phyloP scores from a whole-genome alignment of 2,329 filamentous ascomycete genomes.

The Akanthomyces dipterigenus region DNA sequence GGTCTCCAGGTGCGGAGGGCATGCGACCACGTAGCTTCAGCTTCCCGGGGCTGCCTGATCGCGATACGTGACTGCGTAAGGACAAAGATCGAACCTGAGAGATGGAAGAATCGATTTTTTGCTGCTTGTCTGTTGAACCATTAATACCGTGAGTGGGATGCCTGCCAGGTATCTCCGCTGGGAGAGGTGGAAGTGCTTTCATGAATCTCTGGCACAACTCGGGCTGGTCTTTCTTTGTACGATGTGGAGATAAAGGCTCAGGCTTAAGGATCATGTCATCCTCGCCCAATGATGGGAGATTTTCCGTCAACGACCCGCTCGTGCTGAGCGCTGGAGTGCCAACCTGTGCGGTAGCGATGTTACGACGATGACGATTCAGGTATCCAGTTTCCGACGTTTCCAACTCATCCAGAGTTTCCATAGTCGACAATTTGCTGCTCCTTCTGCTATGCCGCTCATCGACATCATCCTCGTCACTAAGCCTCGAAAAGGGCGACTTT shows the following conservation, averaged over 20 bases:
- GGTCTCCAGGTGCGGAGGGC: slow-evolving; percentile 14
- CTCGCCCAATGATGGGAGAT: slow-evolving; percentile 8
- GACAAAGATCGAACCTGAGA: slow-evolving; percentile 13
- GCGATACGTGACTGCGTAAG: slow-evolving; percentile 3
- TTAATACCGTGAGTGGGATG: not conserved
- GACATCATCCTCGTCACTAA: slow-evolving; percentile 14
- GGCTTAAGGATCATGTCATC: slow-evolving; percentile 35
- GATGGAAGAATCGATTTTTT: not conserved
- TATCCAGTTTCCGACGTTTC: slow-evolving; percentile 1
- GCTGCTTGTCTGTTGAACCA: not conserved
- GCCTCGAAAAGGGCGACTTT: slow-evolving; percentile 18
- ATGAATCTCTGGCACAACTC: slow-evolving; percentile 41
- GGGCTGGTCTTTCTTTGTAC: slow-evolving; percentile 39
- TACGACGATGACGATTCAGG: slow-evolving; percentile 11
- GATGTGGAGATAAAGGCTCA: slow-evolving; percentile 41
- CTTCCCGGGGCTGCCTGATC: slow-evolving; percentile 16
- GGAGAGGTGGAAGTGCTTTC: slow-evolving; percentile 44
- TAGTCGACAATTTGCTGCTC: slow-evolving; percentile 1
- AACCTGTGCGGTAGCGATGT: not conserved
- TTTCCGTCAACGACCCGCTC: not conserved
- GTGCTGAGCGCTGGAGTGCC: not conserved
- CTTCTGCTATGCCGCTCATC: slow-evolving; percentile 8
- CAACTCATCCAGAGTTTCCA: slow-evolving; percentile 7
- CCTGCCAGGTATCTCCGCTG: slow-evolving; percentile 20
- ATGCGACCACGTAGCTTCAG: slow-evolving; percentile 24